Conservation (phyloP, 352 stramenopile genomes). For the Albugo candida region DNA sequence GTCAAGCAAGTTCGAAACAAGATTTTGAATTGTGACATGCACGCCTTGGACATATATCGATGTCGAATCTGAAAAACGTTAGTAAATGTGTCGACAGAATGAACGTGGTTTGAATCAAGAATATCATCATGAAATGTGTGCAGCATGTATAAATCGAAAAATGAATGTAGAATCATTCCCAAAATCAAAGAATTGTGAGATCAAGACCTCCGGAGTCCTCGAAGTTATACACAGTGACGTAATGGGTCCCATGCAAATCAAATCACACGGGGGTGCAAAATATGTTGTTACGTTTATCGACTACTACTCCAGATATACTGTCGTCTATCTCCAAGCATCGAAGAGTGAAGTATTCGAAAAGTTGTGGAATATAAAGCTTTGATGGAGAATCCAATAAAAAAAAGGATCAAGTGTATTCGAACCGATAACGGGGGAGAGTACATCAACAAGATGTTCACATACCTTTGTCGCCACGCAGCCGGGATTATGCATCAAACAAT, state of each 20-base stretch:
- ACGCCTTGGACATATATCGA: no score
- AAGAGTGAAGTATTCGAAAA: conserved; percentile 9
- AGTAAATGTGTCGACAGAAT: no score
- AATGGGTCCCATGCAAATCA: not conserved
- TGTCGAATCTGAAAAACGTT: no score
- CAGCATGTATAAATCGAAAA: not conserved
- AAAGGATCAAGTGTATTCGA: conserved; percentile 9
- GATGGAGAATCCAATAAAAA: conserved; percentile 8
- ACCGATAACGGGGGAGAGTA: conserved; percentile 4
- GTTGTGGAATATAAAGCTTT: conserved; percentile 3
- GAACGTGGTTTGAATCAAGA: not conserved
- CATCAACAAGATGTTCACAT: not conserved
- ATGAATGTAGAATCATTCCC: not conserved
- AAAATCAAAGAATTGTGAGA: not conserved
- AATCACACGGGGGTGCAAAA: not conserved
- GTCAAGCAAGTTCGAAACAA: no score
- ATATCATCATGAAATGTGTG: not conserved
- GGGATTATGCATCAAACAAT: conserved; percentile 5
- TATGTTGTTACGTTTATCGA: conserved; percentile 8
- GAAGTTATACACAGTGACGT: not conserved
- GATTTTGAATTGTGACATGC: no score
- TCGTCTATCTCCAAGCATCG: conserved; percentile 8
- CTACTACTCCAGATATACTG: conserved; percentile 8
- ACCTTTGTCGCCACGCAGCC: conserved; percentile 1
- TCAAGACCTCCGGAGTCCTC: not conserved